Percentiles rank a stretch among this genome's conserved stretches.
phyloP scores from a whole-genome alignment of 306 rosid genomes.

The Cercis canadensis region DNA sequence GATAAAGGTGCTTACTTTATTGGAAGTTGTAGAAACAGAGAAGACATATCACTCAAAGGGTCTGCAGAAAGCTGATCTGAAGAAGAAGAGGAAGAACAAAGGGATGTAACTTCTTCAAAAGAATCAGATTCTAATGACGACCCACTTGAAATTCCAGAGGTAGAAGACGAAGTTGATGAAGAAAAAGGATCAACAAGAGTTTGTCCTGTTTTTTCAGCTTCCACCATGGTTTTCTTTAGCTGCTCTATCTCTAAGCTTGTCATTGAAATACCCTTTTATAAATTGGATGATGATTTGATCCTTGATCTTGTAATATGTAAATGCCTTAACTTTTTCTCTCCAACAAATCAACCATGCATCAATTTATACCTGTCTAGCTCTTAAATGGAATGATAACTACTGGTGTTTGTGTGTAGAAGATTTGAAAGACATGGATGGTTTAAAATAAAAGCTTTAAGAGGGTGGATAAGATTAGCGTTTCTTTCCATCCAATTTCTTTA shows the following conservation, averaged over 20 bases:
- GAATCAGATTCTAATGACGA: conserved; percentile 24
- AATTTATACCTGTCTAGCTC: conserved; percentile 6
- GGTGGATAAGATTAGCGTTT: conserved; percentile 41
- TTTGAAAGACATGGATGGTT: conserved; percentile 26
- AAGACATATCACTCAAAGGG: conserved; percentile 47
- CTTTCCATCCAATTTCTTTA: too few relatives aligned
- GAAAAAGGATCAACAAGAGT: conserved; percentile 1
- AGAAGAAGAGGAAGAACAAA: conserved; percentile 29
- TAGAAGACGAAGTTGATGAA: background rate
- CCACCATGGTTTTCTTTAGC: conserved; percentile 4
- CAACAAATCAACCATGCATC: conserved; percentile 9
- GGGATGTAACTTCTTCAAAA: conserved; percentile 41
- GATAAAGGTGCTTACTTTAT: conserved; percentile 33
- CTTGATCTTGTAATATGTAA: background rate
- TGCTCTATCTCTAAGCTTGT: conserved; percentile 26
- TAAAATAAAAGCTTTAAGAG: conserved; percentile 25
- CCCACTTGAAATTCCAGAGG: conserved; percentile 22
- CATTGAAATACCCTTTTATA: background rate
- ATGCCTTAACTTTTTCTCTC: background rate
- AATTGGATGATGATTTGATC: background rate
- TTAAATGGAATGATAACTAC: conserved; percentile 24
- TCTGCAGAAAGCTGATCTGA: conserved; percentile 24
- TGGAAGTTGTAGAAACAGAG: conserved; percentile 52
- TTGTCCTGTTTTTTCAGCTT: conserved; percentile 13
- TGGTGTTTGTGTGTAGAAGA: background rate